A percentile compares a stretch with the other conserved stretches of the same genome.
Conservation (phyloP, 768 basidiomycete genomes). For the Kwoniella bestiolae region DNA sequence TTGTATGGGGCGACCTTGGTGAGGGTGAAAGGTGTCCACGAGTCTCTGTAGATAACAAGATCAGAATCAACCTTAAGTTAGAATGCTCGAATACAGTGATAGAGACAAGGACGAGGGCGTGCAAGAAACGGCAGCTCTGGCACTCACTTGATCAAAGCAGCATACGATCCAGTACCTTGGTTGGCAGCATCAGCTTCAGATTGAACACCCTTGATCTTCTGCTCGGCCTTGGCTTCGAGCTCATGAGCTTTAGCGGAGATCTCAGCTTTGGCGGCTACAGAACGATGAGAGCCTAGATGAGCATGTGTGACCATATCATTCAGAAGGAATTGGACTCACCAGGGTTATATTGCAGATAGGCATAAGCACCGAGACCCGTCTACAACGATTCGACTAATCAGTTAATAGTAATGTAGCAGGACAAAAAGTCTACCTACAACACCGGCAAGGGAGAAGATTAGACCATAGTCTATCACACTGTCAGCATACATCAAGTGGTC, state of each 20-base stretch:
- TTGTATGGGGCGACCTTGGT: constrained; percentile 80
- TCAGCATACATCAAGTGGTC: not conserved
- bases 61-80: not conserved
- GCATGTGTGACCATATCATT: too few relatives aligned
- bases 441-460: constrained; percentile 26
- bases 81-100: not conserved
- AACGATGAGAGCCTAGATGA: not conserved
- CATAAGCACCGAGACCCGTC: constrained; percentile 27
- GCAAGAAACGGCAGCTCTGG: not conserved
- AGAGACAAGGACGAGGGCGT: not conserved
- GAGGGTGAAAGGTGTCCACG: constrained; percentile 71
- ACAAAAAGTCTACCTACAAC: constrained; percentile 1
- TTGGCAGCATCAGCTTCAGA: constrained; percentile 22
- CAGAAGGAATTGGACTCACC: too few relatives aligned
- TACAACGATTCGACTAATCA: not conserved
- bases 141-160: constrained; percentile 27
- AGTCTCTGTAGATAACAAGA: constrained; percentile 35
- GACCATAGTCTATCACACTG: constrained; percentile 12
- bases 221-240: constrained; percentile 24
- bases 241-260: constrained; percentile 25
- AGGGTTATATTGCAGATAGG: constrained; percentile 29
- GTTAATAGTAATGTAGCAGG: not conserved
- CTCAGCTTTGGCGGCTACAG: constrained; percentile 19
- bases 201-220: constrained; percentile 18
- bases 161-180: constrained; percentile 11